Base-by-base conservation (phyloP, 306 rosid species). In the Luffa aegyptiaca region DNA sequence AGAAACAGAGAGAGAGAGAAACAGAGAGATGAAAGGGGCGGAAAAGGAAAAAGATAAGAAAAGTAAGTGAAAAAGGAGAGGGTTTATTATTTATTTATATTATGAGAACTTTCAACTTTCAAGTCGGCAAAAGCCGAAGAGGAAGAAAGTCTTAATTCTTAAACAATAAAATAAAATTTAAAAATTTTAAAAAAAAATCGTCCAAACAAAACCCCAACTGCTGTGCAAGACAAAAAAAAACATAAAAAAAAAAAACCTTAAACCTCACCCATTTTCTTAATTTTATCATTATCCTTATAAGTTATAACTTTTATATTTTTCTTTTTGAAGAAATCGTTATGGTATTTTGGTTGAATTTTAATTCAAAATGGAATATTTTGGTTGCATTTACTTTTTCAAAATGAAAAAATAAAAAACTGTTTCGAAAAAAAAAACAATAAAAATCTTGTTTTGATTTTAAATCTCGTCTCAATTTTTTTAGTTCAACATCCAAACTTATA, bases 1-100 rank as follows among this genome's bases (percentile, higher is more conserved):
- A 92, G 88, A 84, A 85, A 88, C 87, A 83, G 88, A 86, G 62
- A 31, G 44, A 35, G 44, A 36, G 45, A 55, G 44, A 4, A 9
- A 46, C 20, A 31, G 59, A 73, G 59, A 72, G 59, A 72, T 13
- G 36, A n/a, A 26, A 71, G 39, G 21, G 33, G 17, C 10, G 48
- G 3, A 36, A 65, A 65, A 33, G 76, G 39, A 5, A 69, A 35
- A 71, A 48, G 41, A 71, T 11, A 13, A 45, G 55, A 48, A 33
- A 6, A 31, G 31, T 18, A 18, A 17, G 31, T 36, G 31, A 31
- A 74, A 21, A 46, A 52, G 35, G 1, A 21, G 5, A 73, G 4
- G n/a, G 14, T 14, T 5, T 36, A 13, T 12, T 10, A 5, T 6
- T 68, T 39, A 41, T 68, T 45, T 69, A 69, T 39, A 31, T 62